Evolutionary conservation across 1,284 basidiomycete species (phyloP), one percentile per base, ranked within the genome.

Genomic region (Inonotus obliquus): DNA sequence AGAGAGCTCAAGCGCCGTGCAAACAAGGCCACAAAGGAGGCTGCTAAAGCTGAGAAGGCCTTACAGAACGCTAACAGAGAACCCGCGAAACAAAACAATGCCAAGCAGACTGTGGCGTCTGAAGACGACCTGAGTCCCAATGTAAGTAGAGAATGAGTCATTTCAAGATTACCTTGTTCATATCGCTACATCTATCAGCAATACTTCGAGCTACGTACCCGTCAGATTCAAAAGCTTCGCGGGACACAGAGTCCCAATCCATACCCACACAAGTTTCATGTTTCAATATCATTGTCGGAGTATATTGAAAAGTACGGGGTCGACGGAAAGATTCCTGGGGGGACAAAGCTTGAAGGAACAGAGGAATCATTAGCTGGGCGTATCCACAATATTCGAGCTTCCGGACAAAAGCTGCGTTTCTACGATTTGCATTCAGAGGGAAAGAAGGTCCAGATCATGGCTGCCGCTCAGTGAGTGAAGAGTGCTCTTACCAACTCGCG

Each of bases 261-360:
- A 2, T 99, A 99, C 80, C 96, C 97, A 21, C 97, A 99, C 87
- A 99, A 99, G 84, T 99, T 99, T 80, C 76, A 97, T 70, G 95
- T 97, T 48, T 81, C 89, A 54, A 80, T 79, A 66, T 92, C 91
- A n/a, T 80, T 99, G 70, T 79, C 85, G 17, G 72, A 79, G 13
- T 99, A 89, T 76, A 86, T 98, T 72, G 74, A 82, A 14, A 78
- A 83, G 63, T 99, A 93, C 72, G 91, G 91, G 48, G 62, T 70
- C 29, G 87, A 92, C 59, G 90, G 89, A 61, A 81, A 84, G 73
- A 84, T 96, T 66, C 71, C 77, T 17, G 69, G 84, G 27, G 91
- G 88, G 21, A 74, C 78, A 67, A 87, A 84, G 77, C 75, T 87
- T 1, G 79, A 84, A 14, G 76, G 72, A 4, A 69, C 70, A 2